Percentiles rank a stretch among this genome's conserved stretches.
phyloP scores from a whole-genome alignment of 352 stramenopile genomes.

The Phytophthora sojae region DNA sequence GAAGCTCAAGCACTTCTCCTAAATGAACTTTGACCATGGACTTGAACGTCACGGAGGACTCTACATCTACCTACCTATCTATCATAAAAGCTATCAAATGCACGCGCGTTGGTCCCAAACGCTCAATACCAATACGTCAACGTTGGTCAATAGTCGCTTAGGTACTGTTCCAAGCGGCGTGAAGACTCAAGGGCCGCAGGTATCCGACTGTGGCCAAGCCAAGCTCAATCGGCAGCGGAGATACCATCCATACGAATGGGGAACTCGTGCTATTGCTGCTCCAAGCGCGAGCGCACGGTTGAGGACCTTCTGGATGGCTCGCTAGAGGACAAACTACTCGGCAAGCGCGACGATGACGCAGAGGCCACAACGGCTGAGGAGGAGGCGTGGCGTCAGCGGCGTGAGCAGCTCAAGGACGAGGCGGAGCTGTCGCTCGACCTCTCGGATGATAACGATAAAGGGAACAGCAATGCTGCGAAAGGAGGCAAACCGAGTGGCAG shows the following conservation, averaged over 20 bases:
- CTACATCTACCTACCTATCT: neutral
- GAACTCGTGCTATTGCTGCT: conserved; percentile 54
- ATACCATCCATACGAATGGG: conserved; percentile 34
- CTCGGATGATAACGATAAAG: conserved; percentile 15
- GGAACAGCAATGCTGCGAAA: neutral
- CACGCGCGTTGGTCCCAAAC: neutral
- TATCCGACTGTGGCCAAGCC: conserved; percentile 14
- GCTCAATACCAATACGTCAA: neutral
- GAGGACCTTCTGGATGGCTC: conserved; percentile 48
- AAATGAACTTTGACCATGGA: conserved; percentile 3
- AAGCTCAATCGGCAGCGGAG: neutral
- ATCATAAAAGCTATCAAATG: conserved; percentile 6
- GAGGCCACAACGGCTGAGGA: conserved; percentile 36
- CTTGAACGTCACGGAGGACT: conserved; percentile 6
- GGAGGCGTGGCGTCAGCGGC: conserved; percentile 41
- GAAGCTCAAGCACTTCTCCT: conserved; percentile 85
- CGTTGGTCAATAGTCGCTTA: conserved; percentile 4
- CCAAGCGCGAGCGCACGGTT: conserved; percentile 42
- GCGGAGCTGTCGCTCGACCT: conserved; percentile 30
- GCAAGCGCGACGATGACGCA: conserved; percentile 31
- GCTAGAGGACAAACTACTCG: conserved; percentile 67
- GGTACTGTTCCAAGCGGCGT: conserved; percentile 3
- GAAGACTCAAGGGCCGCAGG: conserved; percentile 31
- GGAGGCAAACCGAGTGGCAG: neutral
- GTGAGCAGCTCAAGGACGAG: conserved; percentile 36